Conservation (phyloP, 176 grass and related monocot species). For the Pontederia crassipes region DNA sequence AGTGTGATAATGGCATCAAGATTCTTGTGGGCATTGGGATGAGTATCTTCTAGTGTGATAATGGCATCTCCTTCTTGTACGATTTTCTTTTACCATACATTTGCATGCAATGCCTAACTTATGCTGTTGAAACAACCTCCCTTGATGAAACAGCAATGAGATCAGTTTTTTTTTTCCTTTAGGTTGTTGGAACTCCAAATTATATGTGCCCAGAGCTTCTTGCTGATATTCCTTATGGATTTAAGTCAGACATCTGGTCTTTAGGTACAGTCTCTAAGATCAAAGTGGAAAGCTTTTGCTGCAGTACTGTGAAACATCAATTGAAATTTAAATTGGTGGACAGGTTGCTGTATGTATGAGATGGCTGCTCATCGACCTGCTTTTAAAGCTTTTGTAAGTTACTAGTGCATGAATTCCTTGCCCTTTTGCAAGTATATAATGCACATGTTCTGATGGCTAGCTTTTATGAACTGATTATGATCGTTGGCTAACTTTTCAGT, state of each 20-base stretch:
- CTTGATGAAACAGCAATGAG: constrained; percentile 7
- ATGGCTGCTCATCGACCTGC: constrained; percentile 96
- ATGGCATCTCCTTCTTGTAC: no score
- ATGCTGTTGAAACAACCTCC: neutral
- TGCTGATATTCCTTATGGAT: constrained; percentile 95
- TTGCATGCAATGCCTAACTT: neutral
- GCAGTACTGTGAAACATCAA: constrained; percentile 10
- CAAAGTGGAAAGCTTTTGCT: constrained; percentile 2
- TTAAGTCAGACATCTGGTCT: constrained; percentile 99
- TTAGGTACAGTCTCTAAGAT: constrained; percentile 52
- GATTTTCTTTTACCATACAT: neutral
- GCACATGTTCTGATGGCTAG: neutral
- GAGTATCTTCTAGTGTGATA: no score
- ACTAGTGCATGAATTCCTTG: constrained; percentile 7
- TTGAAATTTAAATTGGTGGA: constrained; percentile 17
- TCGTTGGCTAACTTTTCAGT: no score
- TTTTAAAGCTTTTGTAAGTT: constrained; percentile 99
- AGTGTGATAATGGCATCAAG: no score
- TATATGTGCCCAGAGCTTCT: constrained; percentile 99
- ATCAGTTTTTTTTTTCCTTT: constrained; percentile 12
- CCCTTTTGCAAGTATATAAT: neutral
- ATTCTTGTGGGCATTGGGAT: no score
- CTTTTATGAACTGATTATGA: neutral
- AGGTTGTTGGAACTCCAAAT: constrained; percentile 99
- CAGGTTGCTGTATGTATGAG: constrained; percentile 97